These are phyloP conservation scores for Sanghuangporus baumii DNA, from an alignment of 1,284 basidiomycete genomes.

Conservation along the genomic window DNA sequence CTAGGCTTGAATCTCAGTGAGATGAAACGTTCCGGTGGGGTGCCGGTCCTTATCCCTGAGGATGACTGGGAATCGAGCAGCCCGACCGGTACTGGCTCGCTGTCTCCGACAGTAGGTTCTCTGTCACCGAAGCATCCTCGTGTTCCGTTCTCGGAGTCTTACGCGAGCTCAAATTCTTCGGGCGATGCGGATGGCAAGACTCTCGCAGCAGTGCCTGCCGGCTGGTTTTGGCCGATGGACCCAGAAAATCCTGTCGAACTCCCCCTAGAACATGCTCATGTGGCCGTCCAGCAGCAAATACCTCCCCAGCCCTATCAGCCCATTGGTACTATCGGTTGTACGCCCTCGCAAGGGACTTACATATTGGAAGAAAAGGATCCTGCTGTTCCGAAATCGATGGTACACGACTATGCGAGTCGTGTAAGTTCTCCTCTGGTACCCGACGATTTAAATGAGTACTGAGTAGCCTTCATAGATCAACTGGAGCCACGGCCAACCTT, in stretches of 20 bases:
- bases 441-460: not conserved
- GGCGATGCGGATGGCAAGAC: constrained; percentile 24
- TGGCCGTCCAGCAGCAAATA: constrained; percentile 21
- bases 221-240: constrained; percentile 71
- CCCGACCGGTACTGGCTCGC: constrained; percentile 21
- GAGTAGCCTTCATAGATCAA: not conserved
- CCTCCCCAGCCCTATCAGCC: constrained; percentile 32
- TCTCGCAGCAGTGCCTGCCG: constrained; percentile 56
- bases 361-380: constrained; percentile 62
- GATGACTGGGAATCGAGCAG: constrained; percentile 61
- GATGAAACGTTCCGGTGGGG: constrained; percentile 48
- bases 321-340: constrained; percentile 44
- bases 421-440: constrained; percentile 20
- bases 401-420: constrained; percentile 38
- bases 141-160: constrained; percentile 2
- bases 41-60: constrained; percentile 57
- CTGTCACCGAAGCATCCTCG: constrained; percentile 8
- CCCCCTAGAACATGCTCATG: constrained; percentile 20
- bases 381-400: constrained; percentile 26
- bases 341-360: constrained; percentile 49
- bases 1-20: constrained; percentile 61
- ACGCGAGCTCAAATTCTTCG: not conserved
- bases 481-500: not conserved
- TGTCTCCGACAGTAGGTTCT: constrained; percentile 24
- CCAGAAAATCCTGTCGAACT: constrained; percentile 42